Evolutionary conservation across 1,284 basidiomycete genomes (phyloP).

Genomic region (Singerocomus inundabilis): DNA sequence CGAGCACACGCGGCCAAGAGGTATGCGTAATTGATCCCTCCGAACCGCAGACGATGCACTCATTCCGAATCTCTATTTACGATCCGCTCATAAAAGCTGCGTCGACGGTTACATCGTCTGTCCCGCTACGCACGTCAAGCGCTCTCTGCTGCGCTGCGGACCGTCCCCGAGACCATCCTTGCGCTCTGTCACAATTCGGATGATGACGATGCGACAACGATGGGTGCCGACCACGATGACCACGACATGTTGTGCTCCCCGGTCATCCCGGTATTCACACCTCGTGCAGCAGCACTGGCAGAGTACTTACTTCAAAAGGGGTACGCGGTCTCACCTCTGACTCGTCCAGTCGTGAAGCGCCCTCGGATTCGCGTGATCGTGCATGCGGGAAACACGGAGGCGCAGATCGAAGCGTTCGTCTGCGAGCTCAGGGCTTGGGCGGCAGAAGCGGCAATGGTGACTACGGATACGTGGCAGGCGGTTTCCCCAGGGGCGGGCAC

Average conservation of each 20-base stretch:
- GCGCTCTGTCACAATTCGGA: constrained; percentile 1
- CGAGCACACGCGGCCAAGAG: constrained; percentile 18
- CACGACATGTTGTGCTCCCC: constrained; percentile 21
- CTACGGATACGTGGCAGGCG: background rate
- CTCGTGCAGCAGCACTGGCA: constrained; percentile 2
- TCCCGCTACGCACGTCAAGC: constrained; percentile 14
- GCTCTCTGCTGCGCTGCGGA: constrained; percentile 5
- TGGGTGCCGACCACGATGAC: background rate
- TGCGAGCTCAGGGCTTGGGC: constrained; percentile 14
- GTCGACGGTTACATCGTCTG: constrained; percentile 6
- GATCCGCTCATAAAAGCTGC: constrained; percentile 13
- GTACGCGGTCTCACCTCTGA: constrained; percentile 14
- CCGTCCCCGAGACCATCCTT: constrained; percentile 14
- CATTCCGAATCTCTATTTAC: background rate
- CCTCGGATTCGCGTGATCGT: constrained; percentile 20
- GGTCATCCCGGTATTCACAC: constrained; percentile 22
- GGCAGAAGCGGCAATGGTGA: too few species aligned
- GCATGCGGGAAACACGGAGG: constrained; percentile 20
- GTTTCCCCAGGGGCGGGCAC: background rate
- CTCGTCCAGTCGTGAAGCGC: constrained; percentile 10
- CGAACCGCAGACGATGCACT: background rate
- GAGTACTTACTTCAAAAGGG: constrained; percentile 14
- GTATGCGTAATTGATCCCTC: constrained; percentile 10
- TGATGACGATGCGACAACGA: background rate
- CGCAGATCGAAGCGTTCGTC: constrained; percentile 15